These are phyloP conservation scores for Boletus fagicola DNA, from an alignment of 768 basidiomycete species.

Conservation along the genomic window DNA sequence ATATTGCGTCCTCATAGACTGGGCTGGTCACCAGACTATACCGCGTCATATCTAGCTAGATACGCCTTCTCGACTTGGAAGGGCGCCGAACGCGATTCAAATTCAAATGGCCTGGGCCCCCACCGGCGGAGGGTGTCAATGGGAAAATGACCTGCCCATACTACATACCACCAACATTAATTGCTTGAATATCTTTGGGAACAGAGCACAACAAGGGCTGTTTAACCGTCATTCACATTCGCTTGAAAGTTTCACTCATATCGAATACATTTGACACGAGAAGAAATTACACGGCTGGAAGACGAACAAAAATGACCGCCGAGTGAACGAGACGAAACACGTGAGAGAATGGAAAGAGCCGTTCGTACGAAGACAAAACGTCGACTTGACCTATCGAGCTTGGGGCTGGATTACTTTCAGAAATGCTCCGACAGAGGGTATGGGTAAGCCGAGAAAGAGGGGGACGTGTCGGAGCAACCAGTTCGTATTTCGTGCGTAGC, in stretches of 20 bases:
- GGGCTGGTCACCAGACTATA: too few species aligned
- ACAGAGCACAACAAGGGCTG: neutral
- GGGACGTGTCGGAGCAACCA: constrained; percentile 15
- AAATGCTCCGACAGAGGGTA: constrained; percentile 20
- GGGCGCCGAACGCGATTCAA: too few species aligned
- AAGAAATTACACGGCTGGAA: constrained; percentile 1
- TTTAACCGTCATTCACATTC: neutral
- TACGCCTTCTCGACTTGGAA: too few species aligned
- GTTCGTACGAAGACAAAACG: neutral
- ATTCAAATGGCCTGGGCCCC: too few species aligned
- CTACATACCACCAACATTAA: too few species aligned
- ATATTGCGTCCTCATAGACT: too few species aligned
- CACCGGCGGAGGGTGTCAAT: too few species aligned
- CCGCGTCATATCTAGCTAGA: too few species aligned
- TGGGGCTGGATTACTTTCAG: neutral
- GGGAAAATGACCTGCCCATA: too few species aligned
- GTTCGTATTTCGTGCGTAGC: constrained; percentile 9
- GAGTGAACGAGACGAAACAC: neutral
- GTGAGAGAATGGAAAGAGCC: neutral
- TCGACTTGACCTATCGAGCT: neutral
- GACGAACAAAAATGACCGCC: neutral
- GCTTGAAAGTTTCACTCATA: too few species aligned
- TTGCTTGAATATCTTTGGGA: neutral
- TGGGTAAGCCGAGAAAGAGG: constrained; percentile 16
- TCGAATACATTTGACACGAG: neutral